phyloP scores from a whole-genome alignment of 2,329 filamentous ascomycete genomes.

The Magnaporthiopsis poae region DNA sequence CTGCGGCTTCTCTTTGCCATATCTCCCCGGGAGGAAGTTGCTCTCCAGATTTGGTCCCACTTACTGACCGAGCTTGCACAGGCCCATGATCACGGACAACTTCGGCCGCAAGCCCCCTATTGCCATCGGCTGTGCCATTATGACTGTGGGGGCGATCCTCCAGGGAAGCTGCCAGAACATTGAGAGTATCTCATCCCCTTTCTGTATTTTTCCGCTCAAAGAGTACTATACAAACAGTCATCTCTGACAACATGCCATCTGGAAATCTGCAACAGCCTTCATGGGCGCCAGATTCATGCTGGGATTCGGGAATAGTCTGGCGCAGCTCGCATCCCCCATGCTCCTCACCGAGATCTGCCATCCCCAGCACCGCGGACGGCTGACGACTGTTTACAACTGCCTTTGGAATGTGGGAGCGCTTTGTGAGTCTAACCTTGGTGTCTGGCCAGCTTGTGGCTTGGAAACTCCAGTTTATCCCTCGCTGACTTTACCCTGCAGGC shows the following conservation, averaged over 20 bases:
- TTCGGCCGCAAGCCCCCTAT: conserved; percentile 45
- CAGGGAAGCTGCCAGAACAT: conserved; percentile 41
- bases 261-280: conserved; percentile 28
- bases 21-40: not conserved
- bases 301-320: conserved; percentile 7
- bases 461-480: not conserved
- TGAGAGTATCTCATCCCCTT: conserved; percentile 17
- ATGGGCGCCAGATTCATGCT: conserved; percentile 30
- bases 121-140: conserved; percentile 42
- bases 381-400: conserved; percentile 16
- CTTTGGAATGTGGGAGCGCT: conserved; percentile 8
- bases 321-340: conserved; percentile 26
- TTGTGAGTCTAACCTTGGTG: not conserved
- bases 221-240: not conserved
- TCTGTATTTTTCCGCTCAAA: not conserved
- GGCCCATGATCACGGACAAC: conserved; percentile 43
- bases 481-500: conserved; percentile 24
- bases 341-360: conserved; percentile 30
- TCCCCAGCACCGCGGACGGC: conserved; percentile 23
- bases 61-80: conserved; percentile 12
- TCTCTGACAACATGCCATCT: not conserved
- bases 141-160: conserved; percentile 45
- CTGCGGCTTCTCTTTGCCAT: not conserved
- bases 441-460: too few relatives aligned
- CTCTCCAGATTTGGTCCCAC: not conserved